Evolutionary conservation across 2,329 filamentous ascomycete genomes (phyloP).

Genomic region (Aspergillus sp.): DNA sequence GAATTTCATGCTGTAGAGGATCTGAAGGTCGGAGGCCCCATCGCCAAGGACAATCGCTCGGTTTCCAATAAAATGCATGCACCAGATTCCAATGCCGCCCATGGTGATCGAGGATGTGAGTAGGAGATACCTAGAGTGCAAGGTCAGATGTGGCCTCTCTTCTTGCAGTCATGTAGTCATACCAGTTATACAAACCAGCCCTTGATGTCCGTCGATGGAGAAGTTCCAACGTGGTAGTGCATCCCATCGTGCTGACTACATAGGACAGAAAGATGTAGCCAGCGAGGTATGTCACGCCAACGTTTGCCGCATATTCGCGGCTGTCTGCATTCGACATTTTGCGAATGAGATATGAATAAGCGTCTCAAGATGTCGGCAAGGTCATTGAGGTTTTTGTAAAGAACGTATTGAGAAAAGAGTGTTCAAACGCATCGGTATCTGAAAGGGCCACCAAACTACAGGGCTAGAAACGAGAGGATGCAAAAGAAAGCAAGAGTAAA

Average conservation of each 20-base stretch:
- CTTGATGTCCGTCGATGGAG: constrained; percentile 73
- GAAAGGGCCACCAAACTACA: neutral
- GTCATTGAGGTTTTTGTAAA: neutral
- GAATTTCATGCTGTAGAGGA: constrained; percentile 70
- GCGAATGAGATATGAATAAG: constrained; percentile 1
- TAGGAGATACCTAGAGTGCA: constrained; percentile 57
- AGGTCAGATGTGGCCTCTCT: neutral
- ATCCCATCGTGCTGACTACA: constrained; percentile 71
- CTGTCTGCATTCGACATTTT: constrained; percentile 20
- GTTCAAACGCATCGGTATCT: constrained; percentile 1
- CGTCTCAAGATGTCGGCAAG: neutral
- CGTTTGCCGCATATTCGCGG: constrained; percentile 7
- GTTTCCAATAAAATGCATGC: constrained; percentile 83
- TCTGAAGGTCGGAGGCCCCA: constrained; percentile 63
- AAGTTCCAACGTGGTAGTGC: constrained; percentile 76
- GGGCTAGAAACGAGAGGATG: neutral
- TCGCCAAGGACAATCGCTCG: constrained; percentile 70
- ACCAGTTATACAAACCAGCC: constrained; percentile 70
- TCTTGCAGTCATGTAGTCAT: constrained; percentile 23
- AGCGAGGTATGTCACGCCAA: constrained; percentile 42
- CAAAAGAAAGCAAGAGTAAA: neutral
- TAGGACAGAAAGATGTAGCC: constrained; percentile 69
- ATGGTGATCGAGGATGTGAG: constrained; percentile 66
- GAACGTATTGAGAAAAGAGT: neutral
- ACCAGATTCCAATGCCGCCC: constrained; percentile 74